Conservation (phyloP, 345 rosid genomes). For the Moricandia arvensis region DNA sequence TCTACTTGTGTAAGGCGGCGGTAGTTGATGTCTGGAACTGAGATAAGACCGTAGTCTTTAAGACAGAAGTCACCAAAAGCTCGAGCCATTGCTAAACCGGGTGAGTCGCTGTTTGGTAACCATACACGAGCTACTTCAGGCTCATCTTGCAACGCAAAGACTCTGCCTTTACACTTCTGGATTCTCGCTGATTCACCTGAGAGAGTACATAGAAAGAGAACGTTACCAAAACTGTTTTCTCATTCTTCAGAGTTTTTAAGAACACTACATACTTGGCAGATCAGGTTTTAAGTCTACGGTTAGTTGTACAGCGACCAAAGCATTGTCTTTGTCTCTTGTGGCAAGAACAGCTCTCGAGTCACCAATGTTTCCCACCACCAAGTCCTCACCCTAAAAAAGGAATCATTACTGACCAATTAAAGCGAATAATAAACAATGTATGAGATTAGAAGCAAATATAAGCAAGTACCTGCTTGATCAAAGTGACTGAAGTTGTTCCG, state of each 20-base stretch:
- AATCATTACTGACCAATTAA: neutral
- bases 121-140: constrained; percentile 99
- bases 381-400: constrained; percentile 67
- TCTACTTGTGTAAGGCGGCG: constrained; percentile 65
- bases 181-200: constrained; percentile 94
- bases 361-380: constrained; percentile 81
- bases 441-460: neutral
- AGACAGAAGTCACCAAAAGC: constrained; percentile 99
- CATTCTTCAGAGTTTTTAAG: neutral
- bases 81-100: constrained; percentile 99
- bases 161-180: constrained; percentile 90
- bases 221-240: constrained; percentile 1
- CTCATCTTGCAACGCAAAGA: constrained; percentile 94
- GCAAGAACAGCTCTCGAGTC: constrained; percentile 97
- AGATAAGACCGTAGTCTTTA: constrained; percentile 91
- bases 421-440: neutral
- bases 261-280: constrained; percentile 61
- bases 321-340: constrained; percentile 59
- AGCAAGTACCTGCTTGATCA: constrained; percentile 73
- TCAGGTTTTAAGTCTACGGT: constrained; percentile 97
- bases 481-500: constrained; percentile 87
- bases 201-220: constrained; percentile 7
- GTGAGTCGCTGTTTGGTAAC: constrained; percentile 94
- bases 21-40: constrained; percentile 77
- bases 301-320: constrained; percentile 68